A percentile compares a stretch with the other conserved stretches of the same genome.
phyloP scores from a whole-genome alignment of 331 rosid genomes.

The Rhamnella rubrinervis region DNA sequence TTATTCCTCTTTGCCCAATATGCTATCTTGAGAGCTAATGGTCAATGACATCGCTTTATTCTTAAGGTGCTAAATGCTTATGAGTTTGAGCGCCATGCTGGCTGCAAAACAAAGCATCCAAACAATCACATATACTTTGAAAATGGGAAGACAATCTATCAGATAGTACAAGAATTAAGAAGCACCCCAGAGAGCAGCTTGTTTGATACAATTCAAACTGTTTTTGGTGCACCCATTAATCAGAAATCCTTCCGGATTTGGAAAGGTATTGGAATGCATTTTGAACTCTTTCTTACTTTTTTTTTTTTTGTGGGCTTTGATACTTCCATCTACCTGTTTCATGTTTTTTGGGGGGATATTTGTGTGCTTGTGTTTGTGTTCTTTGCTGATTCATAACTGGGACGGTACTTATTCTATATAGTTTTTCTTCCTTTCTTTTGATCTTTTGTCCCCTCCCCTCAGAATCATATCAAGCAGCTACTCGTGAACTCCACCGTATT shows the following conservation, averaged over 20 bases:
- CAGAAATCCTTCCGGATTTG: constrained; percentile 78
- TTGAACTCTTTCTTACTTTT: background rate
- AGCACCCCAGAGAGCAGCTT: constrained; percentile 76
- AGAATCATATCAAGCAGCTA: constrained; percentile 96
- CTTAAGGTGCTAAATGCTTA: constrained; percentile 80
- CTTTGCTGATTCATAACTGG: background rate
- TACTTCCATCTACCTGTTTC: background rate
- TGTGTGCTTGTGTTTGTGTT: background rate
- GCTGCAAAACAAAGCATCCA: constrained; percentile 90
- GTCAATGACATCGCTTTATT: constrained; percentile 14
- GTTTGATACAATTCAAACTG: constrained; percentile 71
- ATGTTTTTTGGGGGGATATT: background rate
- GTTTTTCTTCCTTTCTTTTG: constrained; percentile 9
- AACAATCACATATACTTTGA: constrained; percentile 86
- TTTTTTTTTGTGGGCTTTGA: background rate
- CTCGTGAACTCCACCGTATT: constrained; percentile 90
- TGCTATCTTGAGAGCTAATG: constrained; percentile 11
- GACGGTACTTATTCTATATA: constrained; percentile 1
- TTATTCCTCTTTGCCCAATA: constrained; percentile 18
- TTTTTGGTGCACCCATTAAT: constrained; percentile 81
- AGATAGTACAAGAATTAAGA: constrained; percentile 80
- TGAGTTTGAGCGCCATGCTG: constrained; percentile 90
- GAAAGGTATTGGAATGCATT: constrained; percentile 51
- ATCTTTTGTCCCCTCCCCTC: constrained; percentile 21
- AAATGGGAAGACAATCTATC: constrained; percentile 85